Conservation (phyloP, 345 rosid genomes). For the Eucalyptus cladocalyx region DNA sequence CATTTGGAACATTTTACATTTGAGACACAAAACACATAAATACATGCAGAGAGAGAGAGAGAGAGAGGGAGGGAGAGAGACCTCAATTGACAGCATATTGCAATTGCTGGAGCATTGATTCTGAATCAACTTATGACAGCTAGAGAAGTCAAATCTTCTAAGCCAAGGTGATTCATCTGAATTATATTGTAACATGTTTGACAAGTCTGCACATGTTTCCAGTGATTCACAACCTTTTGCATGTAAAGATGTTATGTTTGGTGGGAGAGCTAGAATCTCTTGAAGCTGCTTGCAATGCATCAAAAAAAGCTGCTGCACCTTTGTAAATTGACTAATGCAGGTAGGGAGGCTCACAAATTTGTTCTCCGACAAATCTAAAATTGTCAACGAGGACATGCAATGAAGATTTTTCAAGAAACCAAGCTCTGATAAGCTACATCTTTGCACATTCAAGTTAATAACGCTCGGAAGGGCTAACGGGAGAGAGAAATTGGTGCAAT, state of each 20-base stretch:
- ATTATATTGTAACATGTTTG: accelerated
- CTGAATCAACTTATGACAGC: neutral
- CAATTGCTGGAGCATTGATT: neutral
- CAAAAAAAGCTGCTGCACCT: neutral
- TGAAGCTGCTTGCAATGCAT: neutral
- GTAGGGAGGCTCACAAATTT: neutral
- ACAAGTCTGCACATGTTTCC: neutral
- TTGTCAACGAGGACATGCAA: neutral
- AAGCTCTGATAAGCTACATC: neutral
- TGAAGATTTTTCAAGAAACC: neutral
- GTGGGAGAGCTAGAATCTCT: neutral
- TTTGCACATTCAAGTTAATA: neutral
- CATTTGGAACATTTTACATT: neutral
- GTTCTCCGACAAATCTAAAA: neutral
- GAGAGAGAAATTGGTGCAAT: neutral
- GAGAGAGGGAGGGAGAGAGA: neutral
- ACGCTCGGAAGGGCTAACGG: neutral
- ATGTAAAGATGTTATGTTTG: neutral
- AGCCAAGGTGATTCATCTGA: neutral
- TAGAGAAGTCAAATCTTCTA: neutral
- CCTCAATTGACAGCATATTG: neutral
- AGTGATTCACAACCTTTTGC: neutral
- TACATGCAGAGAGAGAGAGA: neutral
- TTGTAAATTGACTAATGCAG: neutral
- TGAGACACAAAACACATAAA: neutral